Evolutionary conservation across 208 protist genomes (phyloP).

Genomic region (Trypanosoma vivax): DNA sequence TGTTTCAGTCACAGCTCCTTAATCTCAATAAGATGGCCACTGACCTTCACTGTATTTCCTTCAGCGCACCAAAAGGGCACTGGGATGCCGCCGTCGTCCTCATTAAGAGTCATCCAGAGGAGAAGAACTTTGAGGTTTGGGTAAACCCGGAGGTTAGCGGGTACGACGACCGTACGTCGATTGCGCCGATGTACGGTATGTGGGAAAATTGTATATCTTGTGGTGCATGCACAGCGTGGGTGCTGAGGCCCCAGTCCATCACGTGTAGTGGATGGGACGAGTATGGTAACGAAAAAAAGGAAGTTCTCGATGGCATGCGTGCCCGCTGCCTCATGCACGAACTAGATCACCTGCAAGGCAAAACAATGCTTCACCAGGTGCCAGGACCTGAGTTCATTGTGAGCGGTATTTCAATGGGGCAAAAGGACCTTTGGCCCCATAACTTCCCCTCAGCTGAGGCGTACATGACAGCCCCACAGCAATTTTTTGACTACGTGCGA

Average conservation of each 20-base stretch:
- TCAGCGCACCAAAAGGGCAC: conserved; percentile 76
- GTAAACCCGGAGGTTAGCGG: conserved; percentile 74
- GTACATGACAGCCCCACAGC: conserved; percentile 53
- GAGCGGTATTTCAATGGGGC: conserved; percentile 58
- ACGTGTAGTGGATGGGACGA: conserved; percentile 62
- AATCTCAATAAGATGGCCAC: conserved; percentile 47
- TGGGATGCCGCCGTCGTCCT: conserved; percentile 82
- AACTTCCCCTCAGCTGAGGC: conserved; percentile 87
- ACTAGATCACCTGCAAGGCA: conserved; percentile 78
- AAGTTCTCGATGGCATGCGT: conserved; percentile 77
- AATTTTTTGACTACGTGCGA: conserved; percentile 85
- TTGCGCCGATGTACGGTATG: conserved; percentile 89
- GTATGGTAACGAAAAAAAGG: conserved; percentile 64
- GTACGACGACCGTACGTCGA: conserved; percentile 60
- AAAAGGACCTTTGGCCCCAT: conserved; percentile 73
- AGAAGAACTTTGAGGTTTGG: conserved; percentile 79
- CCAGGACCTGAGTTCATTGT: conserved; percentile 78
- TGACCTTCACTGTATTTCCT: conserved; percentile 71
- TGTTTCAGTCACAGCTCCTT: conserved; percentile 55
- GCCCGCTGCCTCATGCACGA: conserved; percentile 88
- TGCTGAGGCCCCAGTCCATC: conserved; percentile 75
- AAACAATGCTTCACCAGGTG: conserved; percentile 76
- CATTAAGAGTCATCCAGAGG: conserved; percentile 53
- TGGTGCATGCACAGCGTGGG: conserved; percentile 63
- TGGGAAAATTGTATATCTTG: conserved; percentile 90